Conservation (phyloP, 331 rosid species). For the Acacia concinna region DNA sequence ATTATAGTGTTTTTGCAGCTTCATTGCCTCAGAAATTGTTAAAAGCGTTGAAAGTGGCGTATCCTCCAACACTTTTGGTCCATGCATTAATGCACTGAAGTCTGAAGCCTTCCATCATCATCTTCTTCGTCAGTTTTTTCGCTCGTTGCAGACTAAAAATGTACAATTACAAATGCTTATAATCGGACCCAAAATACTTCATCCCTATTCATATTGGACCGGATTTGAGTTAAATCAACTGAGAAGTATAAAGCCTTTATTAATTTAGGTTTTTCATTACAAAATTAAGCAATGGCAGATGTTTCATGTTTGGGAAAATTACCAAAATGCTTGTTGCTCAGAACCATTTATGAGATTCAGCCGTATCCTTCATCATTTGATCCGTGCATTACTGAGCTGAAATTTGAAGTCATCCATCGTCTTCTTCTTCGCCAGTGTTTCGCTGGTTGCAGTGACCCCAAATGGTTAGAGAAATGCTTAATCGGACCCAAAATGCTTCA, state of each 20-base stretch:
- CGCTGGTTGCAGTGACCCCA: neutral
- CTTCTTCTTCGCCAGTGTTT: neutral
- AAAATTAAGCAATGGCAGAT: neutral
- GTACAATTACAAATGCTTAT: neutral
- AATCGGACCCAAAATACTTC: slow-evolving; percentile 55
- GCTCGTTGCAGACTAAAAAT: neutral
- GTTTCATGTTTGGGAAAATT: too few relatives aligned
- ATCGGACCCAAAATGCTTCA: slow-evolving; percentile 56
- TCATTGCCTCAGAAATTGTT: neutral
- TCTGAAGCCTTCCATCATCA: neutral
- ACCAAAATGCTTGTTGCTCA: neutral
- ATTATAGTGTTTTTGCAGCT: neutral
- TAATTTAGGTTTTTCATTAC: neutral
- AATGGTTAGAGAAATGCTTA: slow-evolving; percentile 3
- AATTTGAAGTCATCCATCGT: neutral
- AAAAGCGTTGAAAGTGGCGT: neutral
- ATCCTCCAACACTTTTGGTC: too few relatives aligned
- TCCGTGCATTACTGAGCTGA: neutral
- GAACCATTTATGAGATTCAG: neutral
- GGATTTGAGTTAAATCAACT: neutral
- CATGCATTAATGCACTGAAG: neutral
- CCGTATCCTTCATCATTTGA: neutral
- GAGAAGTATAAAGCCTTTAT: neutral
- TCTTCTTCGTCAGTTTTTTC: neutral
- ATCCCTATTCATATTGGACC: slow-evolving; percentile 17